Conservation (phyloP, 2,329 filamentous ascomycete genomes). For the Ophiostoma australiae region DNA sequence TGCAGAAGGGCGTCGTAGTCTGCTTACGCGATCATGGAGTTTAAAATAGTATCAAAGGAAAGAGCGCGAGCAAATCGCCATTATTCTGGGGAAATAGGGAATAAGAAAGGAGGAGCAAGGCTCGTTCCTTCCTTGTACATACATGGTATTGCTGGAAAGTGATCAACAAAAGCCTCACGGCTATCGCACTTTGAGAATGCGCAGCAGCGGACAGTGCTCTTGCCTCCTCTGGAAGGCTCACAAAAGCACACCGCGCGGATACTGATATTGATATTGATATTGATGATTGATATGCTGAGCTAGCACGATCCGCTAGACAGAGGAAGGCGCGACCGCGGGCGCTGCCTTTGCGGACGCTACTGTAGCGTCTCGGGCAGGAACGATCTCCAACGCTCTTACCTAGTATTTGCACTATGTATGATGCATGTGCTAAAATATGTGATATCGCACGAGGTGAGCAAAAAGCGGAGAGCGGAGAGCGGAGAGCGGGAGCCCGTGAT, state of each 20-base stretch:
- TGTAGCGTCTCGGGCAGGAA: slow-evolving; percentile 18
- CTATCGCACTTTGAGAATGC: not conserved
- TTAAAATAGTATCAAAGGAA: not conserved
- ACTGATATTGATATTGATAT: not conserved
- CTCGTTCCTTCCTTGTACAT: not conserved
- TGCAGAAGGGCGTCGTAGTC: not conserved
- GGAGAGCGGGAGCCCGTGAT: not conserved
- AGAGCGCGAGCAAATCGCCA: not conserved
- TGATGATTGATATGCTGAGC: not conserved
- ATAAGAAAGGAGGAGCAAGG: not conserved
- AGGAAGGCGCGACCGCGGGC: slow-evolving; percentile 21
- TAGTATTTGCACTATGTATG: not conserved
- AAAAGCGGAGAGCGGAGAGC: not conserved
- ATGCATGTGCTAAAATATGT: not conserved
- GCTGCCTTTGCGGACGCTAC: slow-evolving; percentile 23
- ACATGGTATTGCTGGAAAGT: not conserved
- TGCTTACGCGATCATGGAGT: slow-evolving; percentile 3
- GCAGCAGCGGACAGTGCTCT: not conserved
- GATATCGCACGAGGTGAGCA: slow-evolving; percentile 14
- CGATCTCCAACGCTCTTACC: slow-evolving; percentile 20
- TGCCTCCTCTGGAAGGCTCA: not conserved
- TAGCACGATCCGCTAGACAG: slow-evolving; percentile 14
- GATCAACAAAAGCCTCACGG: slow-evolving; percentile 1
- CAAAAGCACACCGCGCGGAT: not conserved
- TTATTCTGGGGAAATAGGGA: not conserved